Evolutionary conservation across 768 basidiomycete genomes (phyloP).

Genomic region (Boletus barrowsii): DNA sequence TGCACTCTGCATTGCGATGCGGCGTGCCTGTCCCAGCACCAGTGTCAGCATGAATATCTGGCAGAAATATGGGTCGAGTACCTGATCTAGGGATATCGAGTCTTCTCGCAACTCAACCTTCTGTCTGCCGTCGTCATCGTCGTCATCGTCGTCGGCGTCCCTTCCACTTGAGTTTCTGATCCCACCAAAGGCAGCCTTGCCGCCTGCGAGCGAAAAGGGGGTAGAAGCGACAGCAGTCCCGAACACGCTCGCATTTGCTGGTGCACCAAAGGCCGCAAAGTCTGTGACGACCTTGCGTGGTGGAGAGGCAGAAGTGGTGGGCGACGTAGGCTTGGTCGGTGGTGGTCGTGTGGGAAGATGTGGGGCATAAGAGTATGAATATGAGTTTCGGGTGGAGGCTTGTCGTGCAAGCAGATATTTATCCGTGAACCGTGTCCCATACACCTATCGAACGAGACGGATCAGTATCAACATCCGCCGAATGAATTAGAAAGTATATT

Average conservation of each 20-base stretch:
- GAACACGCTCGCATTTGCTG: constrained; percentile 73
- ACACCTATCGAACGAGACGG: constrained; percentile 52
- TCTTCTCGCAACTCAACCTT: constrained; percentile 76
- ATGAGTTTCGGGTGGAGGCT: constrained; percentile 48
- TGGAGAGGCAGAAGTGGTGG: constrained; percentile 50
- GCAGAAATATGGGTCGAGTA: constrained; percentile 31
- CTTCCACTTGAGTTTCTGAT: constrained; percentile 48
- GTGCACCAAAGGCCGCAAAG: constrained; percentile 82
- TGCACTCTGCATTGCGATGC: constrained; percentile 87
- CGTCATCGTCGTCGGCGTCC: constrained; percentile 74
- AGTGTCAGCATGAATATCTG: constrained; percentile 2
- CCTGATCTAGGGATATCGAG: constrained; percentile 92
- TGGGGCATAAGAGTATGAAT: constrained; percentile 54
- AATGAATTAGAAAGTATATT: background rate
- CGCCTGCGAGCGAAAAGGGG: constrained; percentile 74
- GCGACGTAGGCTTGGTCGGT: constrained; percentile 33
- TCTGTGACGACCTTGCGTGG: constrained; percentile 86
- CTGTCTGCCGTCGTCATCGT: constrained; percentile 62
- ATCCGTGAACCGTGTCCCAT: constrained; percentile 95
- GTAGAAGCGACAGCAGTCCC: constrained; percentile 80
- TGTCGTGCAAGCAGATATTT: constrained; percentile 84
- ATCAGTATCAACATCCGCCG: constrained; percentile 6
- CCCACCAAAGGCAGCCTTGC: constrained; percentile 82
- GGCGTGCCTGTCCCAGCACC: constrained; percentile 53
- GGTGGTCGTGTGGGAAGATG: constrained; percentile 43